phyloP scores from a whole-genome alignment of 768 basidiomycete species.

The Neoboletus magnificus region DNA sequence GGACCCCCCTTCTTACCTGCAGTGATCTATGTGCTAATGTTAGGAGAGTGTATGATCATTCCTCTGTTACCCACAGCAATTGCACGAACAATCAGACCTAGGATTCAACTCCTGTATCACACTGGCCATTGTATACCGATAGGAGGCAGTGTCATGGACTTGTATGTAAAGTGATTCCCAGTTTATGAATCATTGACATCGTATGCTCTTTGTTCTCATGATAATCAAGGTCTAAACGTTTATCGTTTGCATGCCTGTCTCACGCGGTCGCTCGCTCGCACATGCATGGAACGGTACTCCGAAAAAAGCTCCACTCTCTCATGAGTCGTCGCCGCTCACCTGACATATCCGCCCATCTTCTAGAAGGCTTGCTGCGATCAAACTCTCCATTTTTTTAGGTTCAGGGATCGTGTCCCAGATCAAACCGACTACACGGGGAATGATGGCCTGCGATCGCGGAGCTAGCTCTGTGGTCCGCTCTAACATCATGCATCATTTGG shows the following conservation, averaged over 20 bases:
- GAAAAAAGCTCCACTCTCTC: not conserved
- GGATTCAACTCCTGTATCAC: conserved; percentile 3
- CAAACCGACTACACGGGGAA: not conserved
- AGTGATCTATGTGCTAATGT: not conserved
- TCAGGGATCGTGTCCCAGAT: not conserved
- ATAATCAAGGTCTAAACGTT: too few relatives aligned
- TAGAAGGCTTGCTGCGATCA: not conserved
- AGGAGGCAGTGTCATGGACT: not conserved
- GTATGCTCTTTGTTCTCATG: too few relatives aligned
- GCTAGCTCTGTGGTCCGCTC: not conserved
- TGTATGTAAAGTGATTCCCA: too few relatives aligned
- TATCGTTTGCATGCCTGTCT: too few relatives aligned
- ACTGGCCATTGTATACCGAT: not conserved
- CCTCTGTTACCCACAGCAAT: not conserved
- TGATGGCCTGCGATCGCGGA: not conserved
- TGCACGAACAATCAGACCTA: not conserved
- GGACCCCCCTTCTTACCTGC: not conserved
- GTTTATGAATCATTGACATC: not conserved
- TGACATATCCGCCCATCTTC: not conserved
- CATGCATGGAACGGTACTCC: not conserved
- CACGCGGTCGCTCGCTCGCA: not conserved
- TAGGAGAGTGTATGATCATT: not conserved
- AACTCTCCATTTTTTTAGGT: not conserved
- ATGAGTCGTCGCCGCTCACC: not conserved
- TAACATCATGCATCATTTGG: not conserved